phyloP scores from a whole-genome alignment of 2,329 filamentous ascomycete species.

The Arthroderma sp. region DNA sequence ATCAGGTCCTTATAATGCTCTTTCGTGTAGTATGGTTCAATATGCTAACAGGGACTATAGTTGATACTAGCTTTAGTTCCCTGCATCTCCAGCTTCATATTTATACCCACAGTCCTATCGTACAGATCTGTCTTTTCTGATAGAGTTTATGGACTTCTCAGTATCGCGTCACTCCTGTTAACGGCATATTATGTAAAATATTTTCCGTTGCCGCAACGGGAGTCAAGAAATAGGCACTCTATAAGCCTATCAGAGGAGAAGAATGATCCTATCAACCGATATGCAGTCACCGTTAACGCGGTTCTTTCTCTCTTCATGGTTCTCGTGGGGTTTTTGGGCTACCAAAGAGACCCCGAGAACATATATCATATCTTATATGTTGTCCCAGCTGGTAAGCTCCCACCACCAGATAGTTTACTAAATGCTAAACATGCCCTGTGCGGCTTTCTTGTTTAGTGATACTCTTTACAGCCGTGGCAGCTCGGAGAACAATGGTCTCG shows the following conservation, averaged over 20 bases:
- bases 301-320: constrained; percentile 22
- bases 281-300: constrained; percentile 21
- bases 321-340: constrained; percentile 20
- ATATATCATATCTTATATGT: constrained; percentile 24
- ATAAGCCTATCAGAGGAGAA: constrained; percentile 11
- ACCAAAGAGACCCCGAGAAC: constrained; percentile 7
- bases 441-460: constrained; percentile 20
- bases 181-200: constrained; percentile 30
- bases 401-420: neutral
- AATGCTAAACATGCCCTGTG: neutral
- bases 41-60: constrained; percentile 16
- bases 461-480: constrained; percentile 23
- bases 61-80: constrained; percentile 29
- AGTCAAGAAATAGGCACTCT: constrained; percentile 23
- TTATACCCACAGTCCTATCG: constrained; percentile 9
- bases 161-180: constrained; percentile 26
- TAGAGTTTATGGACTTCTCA: constrained; percentile 19
- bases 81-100: constrained; percentile 8
- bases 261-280: constrained; percentile 14
- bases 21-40: neutral
- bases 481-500: constrained; percentile 27
- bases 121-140: constrained; percentile 15
- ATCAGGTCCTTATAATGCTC: constrained; percentile 24
- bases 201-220: constrained; percentile 19
- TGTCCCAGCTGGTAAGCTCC: constrained; percentile 28